Evolutionary conservation across 805 yeast species (phyloP).

Genomic region (Candida koratica): DNA sequence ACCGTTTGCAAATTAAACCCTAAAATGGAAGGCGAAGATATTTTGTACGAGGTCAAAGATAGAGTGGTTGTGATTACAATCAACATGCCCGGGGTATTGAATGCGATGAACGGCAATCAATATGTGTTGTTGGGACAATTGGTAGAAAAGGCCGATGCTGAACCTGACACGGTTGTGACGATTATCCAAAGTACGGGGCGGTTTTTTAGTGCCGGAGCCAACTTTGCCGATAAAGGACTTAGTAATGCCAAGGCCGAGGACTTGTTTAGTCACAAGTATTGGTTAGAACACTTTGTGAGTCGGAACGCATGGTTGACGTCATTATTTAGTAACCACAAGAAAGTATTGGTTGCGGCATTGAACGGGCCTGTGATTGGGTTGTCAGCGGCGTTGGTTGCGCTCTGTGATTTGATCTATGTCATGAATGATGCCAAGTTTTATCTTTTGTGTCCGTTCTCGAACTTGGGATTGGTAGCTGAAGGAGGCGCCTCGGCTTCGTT

Average conservation of each 20-base stretch:
- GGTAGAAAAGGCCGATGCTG: slow-evolving; percentile 58
- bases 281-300: slow-evolving; percentile 60
- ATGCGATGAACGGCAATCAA: slow-evolving; percentile 65
- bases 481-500: slow-evolving; percentile 72
- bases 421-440: slow-evolving; percentile 53
- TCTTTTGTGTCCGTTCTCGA: slow-evolving; percentile 72
- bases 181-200: slow-evolving; percentile 67
- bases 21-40: slow-evolving; percentile 18
- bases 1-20: not conserved
- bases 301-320: slow-evolving; percentile 69
- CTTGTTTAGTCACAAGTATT: slow-evolving; percentile 37
- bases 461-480: slow-evolving; percentile 78
- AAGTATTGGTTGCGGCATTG: slow-evolving; percentile 66
- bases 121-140: slow-evolving; percentile 57
- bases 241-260: slow-evolving; percentile 26
- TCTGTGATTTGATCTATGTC: slow-evolving; percentile 74
- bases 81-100: slow-evolving; percentile 55
- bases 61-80: slow-evolving; percentile 60
- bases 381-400: slow-evolving; percentile 65
- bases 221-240: slow-evolving; percentile 44
- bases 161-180: slow-evolving; percentile 60
- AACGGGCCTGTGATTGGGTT: slow-evolving; percentile 89
- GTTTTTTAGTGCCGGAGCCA: slow-evolving; percentile 84
- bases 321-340: slow-evolving; percentile 64
- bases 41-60: slow-evolving; percentile 42